Base-by-base conservation (phyloP, 208 protist genomes). In the Leishmania lainsoni region DNA sequence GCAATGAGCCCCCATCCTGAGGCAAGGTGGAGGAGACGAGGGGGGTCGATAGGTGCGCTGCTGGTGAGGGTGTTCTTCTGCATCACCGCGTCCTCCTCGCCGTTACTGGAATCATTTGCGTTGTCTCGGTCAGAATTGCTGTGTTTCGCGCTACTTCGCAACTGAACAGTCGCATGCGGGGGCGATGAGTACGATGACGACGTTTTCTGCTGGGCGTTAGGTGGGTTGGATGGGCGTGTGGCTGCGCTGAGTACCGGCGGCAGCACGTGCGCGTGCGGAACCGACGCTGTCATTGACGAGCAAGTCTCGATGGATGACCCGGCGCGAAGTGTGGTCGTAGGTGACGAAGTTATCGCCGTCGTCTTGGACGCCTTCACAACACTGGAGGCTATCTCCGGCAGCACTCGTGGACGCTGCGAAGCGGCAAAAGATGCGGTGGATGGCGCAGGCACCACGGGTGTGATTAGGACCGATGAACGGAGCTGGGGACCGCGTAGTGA, bases 401-500 rank as follows among this genome's bases (percentile, higher is more conserved):
- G 73, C 32, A 65, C 12, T 29, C 16, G 54, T 22, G 6, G 32
- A 32, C 29, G n/a, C 20, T 17, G 73, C 54, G 73, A 54, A 48
- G 73, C 48, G 29, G 73, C 26, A 35, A 63, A 6, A 54, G 49
- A 22, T 0, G 6, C 48, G 32, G 17, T 77, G 35, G 74, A 68
- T 49, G 74, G 29, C 74, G 26, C 22, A 5, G 74, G 74, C 54
- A 16, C 22, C 22, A 69, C 75, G 20, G 75, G 45, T 3, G 56
- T 75, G 35, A 83, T 75, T 20, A 39, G 80, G 1, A 52, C 59
- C 8, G 74, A 54, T 17, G 80, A 70, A 0, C 54, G 73, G 32
- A 79, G 75, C 80, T 75, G 75, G 68, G 74, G 75, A 0, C 73
- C 75, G 16, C 68, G 51, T 56, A 75, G 56, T 17, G 63, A 22